A percentile compares a stretch with the other conserved stretches of the same genome.
These are phyloP conservation scores for Volvox carteri DNA, from an alignment of 163 green algal genomes.

Conservation along the genomic window DNA sequence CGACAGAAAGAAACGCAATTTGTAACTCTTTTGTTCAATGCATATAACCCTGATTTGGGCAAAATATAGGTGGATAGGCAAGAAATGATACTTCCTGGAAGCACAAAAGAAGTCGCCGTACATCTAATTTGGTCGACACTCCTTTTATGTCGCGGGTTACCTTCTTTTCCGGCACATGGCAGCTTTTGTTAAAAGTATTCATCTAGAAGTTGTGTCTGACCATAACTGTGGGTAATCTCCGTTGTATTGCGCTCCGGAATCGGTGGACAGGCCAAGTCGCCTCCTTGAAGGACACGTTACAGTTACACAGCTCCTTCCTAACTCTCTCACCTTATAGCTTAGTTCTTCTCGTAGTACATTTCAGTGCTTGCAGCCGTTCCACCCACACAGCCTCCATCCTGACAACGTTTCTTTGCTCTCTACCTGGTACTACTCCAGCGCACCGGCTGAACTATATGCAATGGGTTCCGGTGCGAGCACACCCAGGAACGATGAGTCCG, in stretches of 20 bases:
- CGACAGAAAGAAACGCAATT: not conserved
- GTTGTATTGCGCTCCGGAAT: not conserved
- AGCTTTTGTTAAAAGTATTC: not conserved
- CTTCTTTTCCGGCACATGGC: not conserved
- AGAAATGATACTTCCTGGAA: no score
- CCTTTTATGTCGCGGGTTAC: not conserved
- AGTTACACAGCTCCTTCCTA: not conserved
- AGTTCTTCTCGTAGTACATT: no score
- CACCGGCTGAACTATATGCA: no score
- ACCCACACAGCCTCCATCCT: not conserved
- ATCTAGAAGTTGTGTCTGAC: not conserved
- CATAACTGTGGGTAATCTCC: not conserved
- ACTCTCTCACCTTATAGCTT: not conserved
- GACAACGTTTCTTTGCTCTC: not conserved
- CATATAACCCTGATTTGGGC: not conserved
- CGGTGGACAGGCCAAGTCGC: not conserved
- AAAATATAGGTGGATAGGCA: no score
- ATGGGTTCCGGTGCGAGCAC: conserved; percentile 40
- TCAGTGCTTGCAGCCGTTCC: not conserved
- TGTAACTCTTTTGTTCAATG: not conserved
- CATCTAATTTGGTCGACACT: not conserved
- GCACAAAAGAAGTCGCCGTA: no score
- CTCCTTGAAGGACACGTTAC: not conserved
- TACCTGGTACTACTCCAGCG: no score
- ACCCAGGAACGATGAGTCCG: not conserved